Percentiles rank a stretch among this genome's conserved stretches.
phyloP scores from a whole-genome alignment of 2,329 filamentous ascomycete genomes.

The Elsinoe ampelina region DNA sequence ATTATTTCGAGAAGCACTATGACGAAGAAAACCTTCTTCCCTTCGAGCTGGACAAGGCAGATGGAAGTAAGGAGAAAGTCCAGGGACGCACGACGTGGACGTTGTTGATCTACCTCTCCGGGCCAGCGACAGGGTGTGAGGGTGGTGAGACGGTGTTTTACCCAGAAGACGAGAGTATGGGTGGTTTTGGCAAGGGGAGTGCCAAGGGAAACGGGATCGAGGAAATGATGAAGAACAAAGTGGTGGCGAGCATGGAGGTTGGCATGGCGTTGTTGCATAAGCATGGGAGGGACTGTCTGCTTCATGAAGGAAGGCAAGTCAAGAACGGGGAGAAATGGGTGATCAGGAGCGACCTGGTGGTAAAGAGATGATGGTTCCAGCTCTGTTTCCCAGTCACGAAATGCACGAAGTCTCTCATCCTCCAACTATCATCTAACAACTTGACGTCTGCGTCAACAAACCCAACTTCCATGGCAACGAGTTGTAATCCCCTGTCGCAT shows the following conservation, averaged over 20 bases:
- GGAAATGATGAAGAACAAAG: conserved; percentile 33
- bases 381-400: too few relatives aligned
- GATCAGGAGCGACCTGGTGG: conserved; percentile 71
- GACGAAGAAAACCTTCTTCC: conserved; percentile 63
- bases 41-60: conserved; percentile 43
- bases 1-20: conserved; percentile 91
- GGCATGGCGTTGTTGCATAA: conserved; percentile 80
- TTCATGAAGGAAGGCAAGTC: conserved; percentile 81
- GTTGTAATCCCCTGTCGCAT: conserved; percentile 27
- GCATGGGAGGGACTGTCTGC: conserved; percentile 78
- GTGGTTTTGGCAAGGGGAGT: conserved; percentile 14
- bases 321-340: conserved; percentile 82
- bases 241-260: conserved; percentile 66
- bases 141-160: conserved; percentile 93
- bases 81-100: conserved; percentile 80
- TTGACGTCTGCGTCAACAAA: conserved; percentile 19
- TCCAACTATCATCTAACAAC: not conserved
- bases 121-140: conserved; percentile 59
- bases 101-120: conserved; percentile 76
- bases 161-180: conserved; percentile 43
- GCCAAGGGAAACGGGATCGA: conserved; percentile 13
- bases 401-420: not conserved
- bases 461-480: conserved; percentile 31
- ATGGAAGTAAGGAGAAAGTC: conserved; percentile 27
- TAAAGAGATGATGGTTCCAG: conserved; percentile 38